Evolutionary conservation across 192 early-diverging fungal species (phyloP), one percentile per base, ranked within the genome.

Genomic region (Coemansia sp.): DNA sequence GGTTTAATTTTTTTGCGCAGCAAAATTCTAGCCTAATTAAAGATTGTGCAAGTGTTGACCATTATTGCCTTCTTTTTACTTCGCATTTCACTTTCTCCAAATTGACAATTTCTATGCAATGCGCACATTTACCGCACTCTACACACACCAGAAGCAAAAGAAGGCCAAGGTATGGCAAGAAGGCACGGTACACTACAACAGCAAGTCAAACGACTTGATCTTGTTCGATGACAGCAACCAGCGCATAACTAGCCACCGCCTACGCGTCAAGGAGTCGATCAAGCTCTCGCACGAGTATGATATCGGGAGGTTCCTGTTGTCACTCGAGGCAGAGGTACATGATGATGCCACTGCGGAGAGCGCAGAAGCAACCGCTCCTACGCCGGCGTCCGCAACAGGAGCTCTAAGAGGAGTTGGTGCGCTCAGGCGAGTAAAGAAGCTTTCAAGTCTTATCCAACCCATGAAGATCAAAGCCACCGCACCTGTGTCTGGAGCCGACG

Each of bases 121-220:
- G 69, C 75, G 71, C 16, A 75, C 66, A 61, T 84, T 78, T 59
- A 62, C 64, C 4, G 82, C 76, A 4, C 59, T 84, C 5, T 84
- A 84, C 58, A 84, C 82, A 12, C 71, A 78, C 58, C 82, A 84
- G 34, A 84, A 84, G 53, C 69, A 44, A 35, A 84, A 84, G 41
- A 84, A 78, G 68, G 69, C 64, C 41, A 84, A 84, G 71, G 71
- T 76, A n/a, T 84, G 82, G 82, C 82, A 84, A 62, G 82, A 84
- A 37, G 82, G 74, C 10, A 52, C 70, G 55, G 69, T 67, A 12
- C 69, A 62, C 60, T 74, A 71, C 40, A 61, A 73, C 65, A 20
- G 39, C 18, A 73, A 78, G 12, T 60, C 70, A 30, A 62, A 68
- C 38, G 76, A 78, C 32, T 39, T 84, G 11, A 62, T 72, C 20